Evolutionary conservation across 2,329 filamentous ascomycete genomes (phyloP).

Genomic region (Clonostachys rhizophaga): DNA sequence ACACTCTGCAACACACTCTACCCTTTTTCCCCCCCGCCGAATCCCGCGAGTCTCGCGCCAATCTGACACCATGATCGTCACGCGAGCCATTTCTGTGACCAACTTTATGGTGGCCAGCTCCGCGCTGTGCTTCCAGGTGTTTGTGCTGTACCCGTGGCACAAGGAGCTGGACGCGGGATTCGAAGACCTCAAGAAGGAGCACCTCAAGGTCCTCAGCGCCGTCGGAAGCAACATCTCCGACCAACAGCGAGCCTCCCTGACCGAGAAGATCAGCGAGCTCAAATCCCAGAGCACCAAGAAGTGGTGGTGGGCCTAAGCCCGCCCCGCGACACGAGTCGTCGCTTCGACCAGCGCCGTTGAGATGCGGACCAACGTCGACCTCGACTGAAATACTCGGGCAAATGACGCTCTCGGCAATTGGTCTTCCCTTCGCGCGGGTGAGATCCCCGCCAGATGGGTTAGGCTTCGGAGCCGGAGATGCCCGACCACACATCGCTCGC

Average conservation of each 20-base stretch:
- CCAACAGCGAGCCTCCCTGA: conserved; percentile 2
- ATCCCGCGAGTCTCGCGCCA: too few species aligned
- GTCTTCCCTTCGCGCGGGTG: too few species aligned
- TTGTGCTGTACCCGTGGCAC: conserved; percentile 68
- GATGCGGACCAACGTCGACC: too few species aligned
- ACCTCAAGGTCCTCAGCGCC: conserved; percentile 34
- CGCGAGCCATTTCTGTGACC: conserved; percentile 49
- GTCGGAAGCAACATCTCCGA: conserved; percentile 16
- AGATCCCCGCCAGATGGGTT: too few species aligned
- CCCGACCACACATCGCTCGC: too few species aligned
- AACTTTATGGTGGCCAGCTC: conserved; percentile 64
- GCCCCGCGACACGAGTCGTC: too few species aligned
- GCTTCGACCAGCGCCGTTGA: too few species aligned
- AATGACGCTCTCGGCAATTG: too few species aligned
- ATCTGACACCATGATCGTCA: conserved; percentile 15
- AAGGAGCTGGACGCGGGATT: conserved; percentile 60
- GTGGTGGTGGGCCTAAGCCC: conserved; percentile 9
- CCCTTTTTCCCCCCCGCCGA: too few species aligned
- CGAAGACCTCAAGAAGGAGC: conserved; percentile 52
- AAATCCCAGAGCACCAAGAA: conserved; percentile 5
- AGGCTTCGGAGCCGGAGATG: too few species aligned
- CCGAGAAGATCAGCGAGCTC: conserved; percentile 5
- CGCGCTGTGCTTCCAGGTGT: conserved; percentile 63
- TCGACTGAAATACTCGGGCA: too few species aligned
- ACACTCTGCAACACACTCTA: too few species aligned